Conservation (phyloP, 805 yeast genomes). For the Yarrowia sp. region DNA sequence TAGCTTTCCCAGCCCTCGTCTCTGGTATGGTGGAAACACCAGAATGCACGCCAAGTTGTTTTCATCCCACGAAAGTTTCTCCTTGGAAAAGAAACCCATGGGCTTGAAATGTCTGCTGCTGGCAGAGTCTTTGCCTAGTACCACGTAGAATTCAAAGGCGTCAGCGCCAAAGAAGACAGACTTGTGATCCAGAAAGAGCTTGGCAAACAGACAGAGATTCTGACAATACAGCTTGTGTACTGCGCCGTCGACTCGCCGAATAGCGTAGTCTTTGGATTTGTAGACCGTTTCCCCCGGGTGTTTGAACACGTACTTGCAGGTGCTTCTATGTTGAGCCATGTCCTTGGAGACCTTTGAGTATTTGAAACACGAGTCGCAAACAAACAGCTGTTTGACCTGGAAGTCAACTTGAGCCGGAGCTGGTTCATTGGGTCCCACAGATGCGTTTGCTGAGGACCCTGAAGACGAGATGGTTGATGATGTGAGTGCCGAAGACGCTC, state of each 20-base stretch:
- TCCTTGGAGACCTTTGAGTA: constrained; percentile 62
- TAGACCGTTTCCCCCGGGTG: constrained; percentile 77
- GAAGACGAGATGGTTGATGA: constrained; percentile 9
- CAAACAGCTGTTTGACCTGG: constrained; percentile 58
- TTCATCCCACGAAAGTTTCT: constrained; percentile 72
- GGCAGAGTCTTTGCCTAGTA: constrained; percentile 45
- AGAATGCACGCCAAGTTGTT: constrained; percentile 91
- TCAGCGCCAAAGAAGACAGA: constrained; percentile 83
- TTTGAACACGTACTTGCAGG: constrained; percentile 45
- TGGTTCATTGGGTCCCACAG: constrained; percentile 19
- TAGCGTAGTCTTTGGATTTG: constrained; percentile 61
- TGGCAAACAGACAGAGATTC: constrained; percentile 81
- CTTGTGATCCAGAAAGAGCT: constrained; percentile 87
- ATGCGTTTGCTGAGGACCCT: constrained; percentile 20
- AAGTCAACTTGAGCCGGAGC: constrained; percentile 12
- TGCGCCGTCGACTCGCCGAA: constrained; percentile 72
- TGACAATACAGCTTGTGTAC: constrained; percentile 71
- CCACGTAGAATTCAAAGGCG: constrained; percentile 77
- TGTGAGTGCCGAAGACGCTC: constrained; percentile 13
- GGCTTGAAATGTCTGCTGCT: constrained; percentile 53
- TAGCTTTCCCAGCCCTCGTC: constrained; percentile 75
- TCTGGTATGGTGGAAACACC: constrained; percentile 90
- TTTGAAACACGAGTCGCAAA: constrained; percentile 86
- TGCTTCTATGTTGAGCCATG: constrained; percentile 58
- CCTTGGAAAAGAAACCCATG: constrained; percentile 94